These are phyloP conservation scores for Dovyalis caffra DNA, from an alignment of 345 rosid species.

Conservation along the genomic window DNA sequence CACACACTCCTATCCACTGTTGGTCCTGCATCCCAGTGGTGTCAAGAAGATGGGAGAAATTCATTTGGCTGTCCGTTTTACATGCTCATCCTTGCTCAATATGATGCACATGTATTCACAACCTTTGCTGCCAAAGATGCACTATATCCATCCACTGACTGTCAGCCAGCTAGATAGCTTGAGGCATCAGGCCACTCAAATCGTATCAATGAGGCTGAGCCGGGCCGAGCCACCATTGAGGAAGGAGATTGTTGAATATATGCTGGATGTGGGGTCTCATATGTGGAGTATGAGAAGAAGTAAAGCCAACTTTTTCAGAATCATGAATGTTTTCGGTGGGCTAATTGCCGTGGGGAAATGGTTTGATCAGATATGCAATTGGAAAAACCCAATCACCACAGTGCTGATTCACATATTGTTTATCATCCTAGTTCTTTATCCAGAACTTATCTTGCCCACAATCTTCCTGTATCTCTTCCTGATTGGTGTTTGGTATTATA, in stretches of 20 bases:
- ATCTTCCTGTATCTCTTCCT: constrained; percentile 83
- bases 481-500: constrained; percentile 91
- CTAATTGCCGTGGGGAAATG: constrained; percentile 66
- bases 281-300: constrained; percentile 93
- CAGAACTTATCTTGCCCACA: constrained; percentile 84
- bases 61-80: constrained; percentile 82
- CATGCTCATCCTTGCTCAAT: constrained; percentile 78
- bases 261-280: constrained; percentile 90
- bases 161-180: constrained; percentile 67
- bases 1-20: constrained; percentile 82
- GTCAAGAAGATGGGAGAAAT: constrained; percentile 89
- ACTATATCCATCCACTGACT: constrained; percentile 77
- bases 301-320: constrained; percentile 86
- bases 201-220: constrained; percentile 71
- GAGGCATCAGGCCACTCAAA: constrained; percentile 84
- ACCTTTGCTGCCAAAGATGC: constrained; percentile 98
- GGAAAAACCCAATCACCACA: constrained; percentile 90
- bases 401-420: constrained; percentile 71
- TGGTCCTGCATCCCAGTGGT: constrained; percentile 71
- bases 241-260: constrained; percentile 81
- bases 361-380: constrained; percentile 73
- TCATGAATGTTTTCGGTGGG: constrained; percentile 72
- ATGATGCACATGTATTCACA: constrained; percentile 85
- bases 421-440: constrained; percentile 82
- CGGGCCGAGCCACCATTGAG: constrained; percentile 93